phyloP scores from a whole-genome alignment of 208 protist genomes.

The Blechomonas ayalai region DNA sequence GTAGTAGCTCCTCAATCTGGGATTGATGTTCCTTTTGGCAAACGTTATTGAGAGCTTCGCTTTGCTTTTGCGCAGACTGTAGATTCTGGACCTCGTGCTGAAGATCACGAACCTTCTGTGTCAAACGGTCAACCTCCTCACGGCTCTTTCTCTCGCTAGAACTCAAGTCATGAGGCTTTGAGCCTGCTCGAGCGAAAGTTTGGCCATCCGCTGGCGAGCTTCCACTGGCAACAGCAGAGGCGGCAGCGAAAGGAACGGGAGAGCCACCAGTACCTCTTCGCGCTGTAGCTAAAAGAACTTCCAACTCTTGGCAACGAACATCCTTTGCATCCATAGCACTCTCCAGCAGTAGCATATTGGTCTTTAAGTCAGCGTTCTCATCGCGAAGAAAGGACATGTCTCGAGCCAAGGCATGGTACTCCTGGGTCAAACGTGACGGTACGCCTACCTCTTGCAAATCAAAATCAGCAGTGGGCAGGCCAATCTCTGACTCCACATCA shows the following conservation, averaged over 20 bases:
- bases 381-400: constrained; percentile 6
- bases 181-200: no score
- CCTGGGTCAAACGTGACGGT: neutral
- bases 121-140: constrained; percentile 14
- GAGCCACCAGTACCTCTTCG: no score
- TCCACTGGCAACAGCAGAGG: no score
- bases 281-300: constrained; percentile 24
- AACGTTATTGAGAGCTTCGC: constrained; percentile 23
- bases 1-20: constrained; percentile 39
- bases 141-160: no score
- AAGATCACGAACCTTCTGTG: constrained; percentile 5
- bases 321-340: constrained; percentile 24
- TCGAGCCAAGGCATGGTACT: neutral
- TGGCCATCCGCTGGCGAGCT: no score
- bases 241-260: no score
- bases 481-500: neutral
- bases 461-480: constrained; percentile 1
- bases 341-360: constrained; percentile 22
- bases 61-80: constrained; percentile 4
- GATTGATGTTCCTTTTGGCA: constrained; percentile 12
- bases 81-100: neutral
- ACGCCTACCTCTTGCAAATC: neutral
- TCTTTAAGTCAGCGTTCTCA: constrained; percentile 15
- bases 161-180: no score
- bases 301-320: constrained; percentile 38